Evolutionary conservation across 2,329 filamentous ascomycete species (phyloP), one percentile per base, ranked within the genome.

Genomic region (Dactylella cylindrospora): DNA sequence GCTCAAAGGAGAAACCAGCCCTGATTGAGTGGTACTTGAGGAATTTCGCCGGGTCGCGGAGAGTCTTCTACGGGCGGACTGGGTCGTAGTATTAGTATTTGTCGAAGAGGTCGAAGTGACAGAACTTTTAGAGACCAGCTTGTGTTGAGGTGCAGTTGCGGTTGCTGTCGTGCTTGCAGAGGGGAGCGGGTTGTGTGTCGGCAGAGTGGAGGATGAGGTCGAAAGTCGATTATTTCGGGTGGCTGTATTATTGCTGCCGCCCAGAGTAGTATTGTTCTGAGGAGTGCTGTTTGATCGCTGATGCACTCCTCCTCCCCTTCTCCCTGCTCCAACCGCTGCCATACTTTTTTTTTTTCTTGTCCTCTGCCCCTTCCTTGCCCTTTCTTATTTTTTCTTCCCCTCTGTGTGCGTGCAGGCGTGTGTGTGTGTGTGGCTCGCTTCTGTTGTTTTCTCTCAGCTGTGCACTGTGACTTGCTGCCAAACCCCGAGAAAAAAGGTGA

Each of bases 221-320:
- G 39, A 36, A 46, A 60, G 46, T 40, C 47, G 54, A 33, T 44
- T 52, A 61, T 61, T 61, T 61, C 55, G 55, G 55, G 55, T 61
- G 55, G 55, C 55, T 61, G 55, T 61, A 17, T 22, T 17, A 50
- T 38, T 29, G 54, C 33, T 49, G 12, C 26, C 31, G 28, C 47
- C n/a, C n/a, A n/a, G n/a, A n/a, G n/a, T n/a, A n/a, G n/a, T n/a
- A n/a, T n/a, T 51, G 35, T 29, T 19, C 33, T 40, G 22, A 32
- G 55, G 46, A 45, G 46, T 53, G 41, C 55, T 61, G 55, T 61
- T 61, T 61, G 55, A 53, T 23, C 55, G 55, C 55, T 61, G 55
- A 47, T 61, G 55, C 40, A 19, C 41, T 10, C 13, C 6, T 19
- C 29, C 52, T 57, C 53, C 39, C 44, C 26, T 31, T 38, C 52